A percentile compares a stretch with the other conserved stretches of the same genome.
Evolutionary conservation across 805 yeast species (phyloP).

Genomic region (Starmerella sp.): DNA sequence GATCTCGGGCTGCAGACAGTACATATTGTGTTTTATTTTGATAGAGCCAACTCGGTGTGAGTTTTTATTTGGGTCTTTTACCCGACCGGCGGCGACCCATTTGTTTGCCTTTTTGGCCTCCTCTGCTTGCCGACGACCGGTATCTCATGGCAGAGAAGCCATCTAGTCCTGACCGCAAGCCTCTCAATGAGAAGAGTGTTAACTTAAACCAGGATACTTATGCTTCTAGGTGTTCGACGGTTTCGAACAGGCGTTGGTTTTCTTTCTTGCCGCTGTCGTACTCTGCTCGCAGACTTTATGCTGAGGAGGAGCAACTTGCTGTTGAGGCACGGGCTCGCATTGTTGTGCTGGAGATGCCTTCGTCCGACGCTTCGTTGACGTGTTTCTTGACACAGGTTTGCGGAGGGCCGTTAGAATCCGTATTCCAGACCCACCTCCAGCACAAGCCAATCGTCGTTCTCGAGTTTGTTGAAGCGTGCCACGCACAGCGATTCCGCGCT

Average conservation of each 20-base stretch:
- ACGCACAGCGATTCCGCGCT: constrained; percentile 3
- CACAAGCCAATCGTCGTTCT: constrained; percentile 4
- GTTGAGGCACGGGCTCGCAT: neutral
- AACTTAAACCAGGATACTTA: neutral
- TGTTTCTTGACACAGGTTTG: constrained; percentile 19
- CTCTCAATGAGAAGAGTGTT: neutral
- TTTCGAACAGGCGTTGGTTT: constrained; percentile 7
- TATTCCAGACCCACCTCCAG: neutral
- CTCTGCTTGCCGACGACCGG: neutral
- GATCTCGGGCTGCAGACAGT: neutral
- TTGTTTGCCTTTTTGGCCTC: neutral
- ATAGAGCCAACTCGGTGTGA: neutral
- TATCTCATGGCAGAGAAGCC: neutral
- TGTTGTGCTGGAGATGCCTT: neutral
- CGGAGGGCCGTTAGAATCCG: constrained; percentile 19
- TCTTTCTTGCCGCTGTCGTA: neutral
- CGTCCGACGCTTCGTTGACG: neutral
- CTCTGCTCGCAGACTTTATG: neutral
- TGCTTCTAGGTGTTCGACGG: neutral
- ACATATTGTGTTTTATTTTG: neutral
- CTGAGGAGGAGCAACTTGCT: neutral
- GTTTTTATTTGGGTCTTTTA: neutral
- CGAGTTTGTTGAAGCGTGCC: constrained; percentile 1
- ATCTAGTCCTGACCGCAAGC: neutral
- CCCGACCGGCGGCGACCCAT: neutral